Conservation (phyloP, 768 basidiomycete genomes). For the Leccinum uliginosum region DNA sequence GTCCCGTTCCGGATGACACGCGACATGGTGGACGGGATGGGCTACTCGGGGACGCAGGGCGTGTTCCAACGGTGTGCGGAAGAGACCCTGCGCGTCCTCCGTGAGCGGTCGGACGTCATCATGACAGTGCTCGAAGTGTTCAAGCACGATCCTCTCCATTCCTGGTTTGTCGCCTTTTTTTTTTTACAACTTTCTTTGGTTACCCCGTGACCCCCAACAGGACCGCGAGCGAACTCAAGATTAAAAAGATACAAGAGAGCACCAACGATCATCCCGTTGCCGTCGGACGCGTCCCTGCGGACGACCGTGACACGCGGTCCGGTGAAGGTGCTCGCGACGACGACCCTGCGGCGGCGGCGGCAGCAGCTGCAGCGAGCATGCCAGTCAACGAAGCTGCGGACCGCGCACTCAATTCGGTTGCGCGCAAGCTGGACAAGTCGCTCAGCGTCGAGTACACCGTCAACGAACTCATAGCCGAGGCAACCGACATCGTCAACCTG, state of each 20-base stretch:
- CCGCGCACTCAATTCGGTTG: constrained; percentile 76
- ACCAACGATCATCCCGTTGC: constrained; percentile 24
- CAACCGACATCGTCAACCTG: constrained; percentile 72
- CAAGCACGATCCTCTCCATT: constrained; percentile 92
- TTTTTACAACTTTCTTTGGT: not conserved
- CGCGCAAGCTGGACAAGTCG: constrained; percentile 75
- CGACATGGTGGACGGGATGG: constrained; percentile 94
- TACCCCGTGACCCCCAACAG: constrained; percentile 35
- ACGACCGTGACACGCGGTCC: constrained; percentile 26
- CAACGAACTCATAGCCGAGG: constrained; percentile 87
- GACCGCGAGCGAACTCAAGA: constrained; percentile 75
- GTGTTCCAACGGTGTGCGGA: constrained; percentile 95
- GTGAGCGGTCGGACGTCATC: constrained; percentile 80
- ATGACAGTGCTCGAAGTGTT: constrained; percentile 96
- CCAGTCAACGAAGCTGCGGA: constrained; percentile 85
- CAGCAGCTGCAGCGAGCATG: constrained; percentile 38
- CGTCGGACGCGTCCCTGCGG: constrained; percentile 19
- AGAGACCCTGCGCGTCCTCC: constrained; percentile 87
- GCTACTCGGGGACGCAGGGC: constrained; percentile 82
- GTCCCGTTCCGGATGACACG: constrained; percentile 95
- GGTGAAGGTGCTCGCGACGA: constrained; percentile 28
- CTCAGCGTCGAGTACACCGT: constrained; percentile 92
- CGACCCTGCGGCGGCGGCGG: constrained; percentile 43
- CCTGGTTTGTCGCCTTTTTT: constrained; percentile 55
- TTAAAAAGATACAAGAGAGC: constrained; percentile 57